Base-by-base conservation (phyloP, 257 asterid species). In the Nicotiana sylvestris region DNA sequence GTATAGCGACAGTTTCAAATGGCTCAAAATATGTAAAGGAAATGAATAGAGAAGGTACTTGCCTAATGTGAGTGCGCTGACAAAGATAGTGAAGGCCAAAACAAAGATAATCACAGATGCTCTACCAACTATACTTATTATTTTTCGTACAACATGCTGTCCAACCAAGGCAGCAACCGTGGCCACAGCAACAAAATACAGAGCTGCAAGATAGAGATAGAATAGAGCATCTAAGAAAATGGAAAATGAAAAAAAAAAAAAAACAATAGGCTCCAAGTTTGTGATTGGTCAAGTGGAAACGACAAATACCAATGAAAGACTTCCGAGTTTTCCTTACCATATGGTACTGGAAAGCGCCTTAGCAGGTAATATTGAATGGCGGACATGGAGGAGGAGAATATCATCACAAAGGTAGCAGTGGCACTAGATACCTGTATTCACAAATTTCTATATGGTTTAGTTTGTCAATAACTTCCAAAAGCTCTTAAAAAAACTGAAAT, bases 91-190 rank as follows among this genome's bases (percentile, higher is more conserved):
- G 89, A 90, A 91, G 64, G 96, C 94, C 91, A 91, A 83, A 61
- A 92, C 84, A 79, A 92, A 92, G 90, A 93, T 89, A 84, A 93
- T 90, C 53, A 91, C 66, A 49, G 98, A 93, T 58, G 95, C 93
- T 81, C 98, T 88, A 46, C 93, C 90, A 8, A 91, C 88, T 53
- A 93, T 27, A 30, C 88, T 85, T 21, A 92, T 87, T 65, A 91
- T 81, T 90, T 89, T 93, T 17, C 97, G 82, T 62, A 93, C 94
- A 37, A 91, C 89, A 56, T 85, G 88, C 56, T 90, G 91, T 68
- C 94, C 94, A 2, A 87, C 91, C 83, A 88, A 78, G 35, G 94
- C 94, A 66, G 94, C 91, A 81, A 87, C 72, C 0, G 90, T 89
- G 37, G 95, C 91, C 83, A 91, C 92, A 13, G 35, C 86, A 32